Evolutionary conservation across 2,329 filamentous ascomycete genomes (phyloP).

Genomic region (Phaeosphaeriaceae sp.): DNA sequence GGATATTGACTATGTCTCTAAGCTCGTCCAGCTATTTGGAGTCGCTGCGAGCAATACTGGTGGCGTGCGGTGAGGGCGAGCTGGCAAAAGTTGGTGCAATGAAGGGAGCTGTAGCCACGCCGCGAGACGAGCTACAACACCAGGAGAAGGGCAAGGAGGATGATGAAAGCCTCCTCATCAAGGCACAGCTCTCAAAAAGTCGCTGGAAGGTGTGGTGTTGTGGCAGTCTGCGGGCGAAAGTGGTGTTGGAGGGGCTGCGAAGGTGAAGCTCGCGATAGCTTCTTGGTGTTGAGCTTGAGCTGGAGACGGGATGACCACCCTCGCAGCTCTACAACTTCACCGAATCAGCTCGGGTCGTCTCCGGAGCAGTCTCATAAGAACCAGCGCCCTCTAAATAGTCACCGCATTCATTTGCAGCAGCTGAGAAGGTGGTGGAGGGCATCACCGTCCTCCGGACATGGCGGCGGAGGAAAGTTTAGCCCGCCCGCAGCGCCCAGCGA

Average conservation of each 20-base stretch:
- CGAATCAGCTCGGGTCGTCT: not conserved
- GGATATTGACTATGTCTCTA: not conserved
- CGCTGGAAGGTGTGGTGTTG: conserved; percentile 1
- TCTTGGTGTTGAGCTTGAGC: conserved; percentile 14
- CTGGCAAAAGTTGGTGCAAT: not conserved
- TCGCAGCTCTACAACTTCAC: conserved; percentile 1
- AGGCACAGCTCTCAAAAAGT: not conserved
- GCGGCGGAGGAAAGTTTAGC: conserved; percentile 1
- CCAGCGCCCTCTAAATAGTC: not conserved
- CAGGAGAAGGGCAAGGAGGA: not conserved
- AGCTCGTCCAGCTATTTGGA: not conserved
- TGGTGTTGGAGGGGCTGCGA: conserved; percentile 1
- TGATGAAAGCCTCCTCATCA: conserved; percentile 1
- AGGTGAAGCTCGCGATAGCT: conserved; percentile 4
- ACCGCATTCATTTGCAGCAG: not conserved
- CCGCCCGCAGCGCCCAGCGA: conserved; percentile 2
- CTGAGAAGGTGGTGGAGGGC: conserved; percentile 1
- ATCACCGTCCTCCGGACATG: conserved; percentile 2
- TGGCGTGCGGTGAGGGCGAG: conserved; percentile 1
- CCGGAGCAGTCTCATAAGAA: not conserved
- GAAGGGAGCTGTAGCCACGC: not conserved
- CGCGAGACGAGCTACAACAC: not conserved
- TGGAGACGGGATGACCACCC: not conserved
- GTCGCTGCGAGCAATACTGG: not conserved
- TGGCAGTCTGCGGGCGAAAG: not conserved